Evolutionary conservation across 2,329 filamentous ascomycete genomes (phyloP), one percentile per base, ranked within the genome.

Genomic region (Drechslerella coelobrocha): DNA sequence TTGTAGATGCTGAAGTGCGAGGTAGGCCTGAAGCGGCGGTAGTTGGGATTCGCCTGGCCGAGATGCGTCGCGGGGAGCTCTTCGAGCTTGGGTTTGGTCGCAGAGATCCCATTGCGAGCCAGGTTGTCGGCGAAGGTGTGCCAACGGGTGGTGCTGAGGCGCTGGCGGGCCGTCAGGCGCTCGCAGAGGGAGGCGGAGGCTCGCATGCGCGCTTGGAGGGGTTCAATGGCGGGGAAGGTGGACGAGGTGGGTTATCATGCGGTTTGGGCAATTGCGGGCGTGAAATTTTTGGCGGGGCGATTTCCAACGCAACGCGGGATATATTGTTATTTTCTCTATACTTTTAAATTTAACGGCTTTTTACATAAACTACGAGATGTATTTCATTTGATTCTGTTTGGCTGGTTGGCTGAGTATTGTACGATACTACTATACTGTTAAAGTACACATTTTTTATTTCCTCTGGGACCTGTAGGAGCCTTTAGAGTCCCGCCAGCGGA

Each of bases 1-100:
- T 71, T 71, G 48, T 63, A 71, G 34, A 71, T 63, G 27, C 59
- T 63, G 29, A 71, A 71, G 5, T 34, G 31, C 7, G 37, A 29
- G 1, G 29, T 12, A 24, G 59, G 45, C 26, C 60, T 57, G 59
- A 71, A 71, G 14, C 54, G 59, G 4, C 66, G 59, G 53, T 52
- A 71, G 21, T 10, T 17, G 7, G 61, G 53, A 4, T 47, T 27
- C 14, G 26, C 14, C 17, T 45, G n/a, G 19, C 51, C 47, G 27
- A 51, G 27, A 5, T 9, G 12, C 2, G 21, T 27, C 10, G 47
- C 47, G 47, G 47, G 52, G 9, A 14, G 37, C 24, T 48, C n/a
- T 34, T 2, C 19, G 54, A n/a, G 51, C 39, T 5, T 51, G 41
- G 19, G 37, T 5, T 27, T 54, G 21, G 43, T 61, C 41, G 12